Percentiles rank a stretch among this genome's conserved stretches.
phyloP scores from a whole-genome alignment of 257 asterid genomes.

The Ilex aquifolium region DNA sequence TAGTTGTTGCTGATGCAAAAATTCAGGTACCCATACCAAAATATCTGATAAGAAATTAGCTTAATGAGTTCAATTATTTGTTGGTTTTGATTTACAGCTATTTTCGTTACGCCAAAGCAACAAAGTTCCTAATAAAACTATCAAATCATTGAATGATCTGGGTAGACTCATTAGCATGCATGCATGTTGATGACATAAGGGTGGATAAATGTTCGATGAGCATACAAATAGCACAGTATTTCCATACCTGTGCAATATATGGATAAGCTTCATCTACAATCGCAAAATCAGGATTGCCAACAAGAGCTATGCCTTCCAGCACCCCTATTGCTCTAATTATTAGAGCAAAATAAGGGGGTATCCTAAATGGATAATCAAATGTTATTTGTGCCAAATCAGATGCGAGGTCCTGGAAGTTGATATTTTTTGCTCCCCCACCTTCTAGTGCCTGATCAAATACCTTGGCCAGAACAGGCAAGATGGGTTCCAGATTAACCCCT shows the following conservation, averaged over 20 bases:
- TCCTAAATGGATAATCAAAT: slow-evolving; percentile 91
- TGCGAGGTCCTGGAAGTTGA: slow-evolving; percentile 97
- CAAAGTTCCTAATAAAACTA: too few relatives aligned
- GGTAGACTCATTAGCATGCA: too few relatives aligned
- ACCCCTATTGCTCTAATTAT: slow-evolving; percentile 98
- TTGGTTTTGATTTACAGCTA: too few relatives aligned
- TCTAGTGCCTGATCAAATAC: slow-evolving; percentile 99
- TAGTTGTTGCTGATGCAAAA: too few relatives aligned
- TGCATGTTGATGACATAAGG: too few relatives aligned
- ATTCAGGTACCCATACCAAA: too few relatives aligned
- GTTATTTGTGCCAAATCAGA: slow-evolving; percentile 98
- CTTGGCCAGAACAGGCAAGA: slow-evolving; percentile 95
- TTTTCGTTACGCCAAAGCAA: too few relatives aligned
- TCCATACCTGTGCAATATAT: slow-evolving; percentile 85
- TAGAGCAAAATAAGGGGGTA: slow-evolving; percentile 98
- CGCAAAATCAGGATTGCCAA: slow-evolving; percentile 96
- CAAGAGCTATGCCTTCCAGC: slow-evolving; percentile 98
- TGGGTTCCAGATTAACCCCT: slow-evolving; percentile 92
- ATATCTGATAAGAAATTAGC: too few relatives aligned
- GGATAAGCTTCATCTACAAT: slow-evolving; percentile 99
- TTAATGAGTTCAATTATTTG: too few relatives aligned
- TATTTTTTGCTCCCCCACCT: slow-evolving; percentile 97
- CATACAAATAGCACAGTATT: background rate
- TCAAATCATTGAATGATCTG: too few relatives aligned
- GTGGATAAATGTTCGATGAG: background rate